Evolutionary conservation across 2,329 filamentous ascomycete genomes (phyloP), one percentile per base, ranked within the genome.

Genomic region (Tolypocladium endophyticum): DNA sequence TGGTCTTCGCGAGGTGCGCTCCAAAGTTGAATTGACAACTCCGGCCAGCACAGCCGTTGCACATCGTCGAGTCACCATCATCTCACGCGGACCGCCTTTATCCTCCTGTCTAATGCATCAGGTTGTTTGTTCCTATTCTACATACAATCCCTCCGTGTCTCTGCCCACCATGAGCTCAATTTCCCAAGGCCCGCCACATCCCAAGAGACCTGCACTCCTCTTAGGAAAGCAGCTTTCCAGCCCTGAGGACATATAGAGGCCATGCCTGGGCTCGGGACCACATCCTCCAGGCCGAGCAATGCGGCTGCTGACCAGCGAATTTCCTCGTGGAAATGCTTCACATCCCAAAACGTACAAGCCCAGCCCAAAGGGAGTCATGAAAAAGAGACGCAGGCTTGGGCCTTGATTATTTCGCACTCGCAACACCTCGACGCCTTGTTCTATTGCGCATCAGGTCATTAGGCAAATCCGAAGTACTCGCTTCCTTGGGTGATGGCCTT

Each of bases 401-500:
- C 18, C 30, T 11, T 36, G 30, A 23, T 54, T 35, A 35, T 23
- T 54, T 20, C 30, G 5, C 45, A 57, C 36, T 47, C 35, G 25
- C 45, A 60, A 63, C 54, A 57, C 60, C 61, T 25, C 45, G 52
- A 45, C 60, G 61, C 60, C 60, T 54, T 20, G 30, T 36, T 54
- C 58, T 56, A 36, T 35, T 39, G 47, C 59, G 36, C 56, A 56
- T 58, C 59, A 45, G n/a, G 53, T 30, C 25, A 97, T 57, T 45
- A 97, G 68, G 94, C 93, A 75, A 99, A 97, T 63, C 94, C 94
- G 74, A 99, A 99, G 73, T 88, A 97, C 74, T 97, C 93, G 77
- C 92, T 94, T 67, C 94, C 94, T 65, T 92, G 88, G n/a, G 94
- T 99, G 74, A 99, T 97, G 63, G 94, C 94, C 66, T 92, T 97